These are phyloP conservation scores for Lecanicillium sp. DNA, from an alignment of 2,329 filamentous ascomycete species.

Conservation along the genomic window DNA sequence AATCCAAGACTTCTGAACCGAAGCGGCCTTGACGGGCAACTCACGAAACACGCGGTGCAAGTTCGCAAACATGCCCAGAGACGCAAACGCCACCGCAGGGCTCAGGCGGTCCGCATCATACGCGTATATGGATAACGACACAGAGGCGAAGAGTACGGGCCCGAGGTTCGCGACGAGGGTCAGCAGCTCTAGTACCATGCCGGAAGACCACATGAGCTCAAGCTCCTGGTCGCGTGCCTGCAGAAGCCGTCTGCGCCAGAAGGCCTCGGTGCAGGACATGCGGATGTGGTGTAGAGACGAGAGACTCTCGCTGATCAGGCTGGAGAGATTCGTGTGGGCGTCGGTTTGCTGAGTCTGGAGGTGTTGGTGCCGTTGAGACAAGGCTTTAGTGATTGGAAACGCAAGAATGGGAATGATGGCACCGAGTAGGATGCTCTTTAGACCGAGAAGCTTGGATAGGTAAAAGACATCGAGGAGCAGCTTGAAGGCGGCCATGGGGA, in stretches of 20 bases:
- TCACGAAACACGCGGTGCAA: conserved; percentile 4
- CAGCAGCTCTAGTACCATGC: background rate
- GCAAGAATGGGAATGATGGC: background rate
- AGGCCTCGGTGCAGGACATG: conserved; percentile 9
- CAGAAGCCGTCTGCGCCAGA: background rate
- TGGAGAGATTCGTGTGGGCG: background rate
- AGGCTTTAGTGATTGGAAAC: background rate
- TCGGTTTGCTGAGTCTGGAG: background rate
- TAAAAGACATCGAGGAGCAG: background rate
- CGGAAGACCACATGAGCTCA: background rate
- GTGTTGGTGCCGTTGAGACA: background rate
- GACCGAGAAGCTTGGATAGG: background rate
- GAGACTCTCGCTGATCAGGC: background rate
- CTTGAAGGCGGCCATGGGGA: background rate
- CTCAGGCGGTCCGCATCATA: conserved; percentile 2
- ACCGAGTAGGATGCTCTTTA: background rate
- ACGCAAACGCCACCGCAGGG: conserved; percentile 11
- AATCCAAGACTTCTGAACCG: conserved; percentile 7
- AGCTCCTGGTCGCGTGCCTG: background rate
- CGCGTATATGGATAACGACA: conserved; percentile 11
- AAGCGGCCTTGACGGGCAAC: conserved; percentile 4
- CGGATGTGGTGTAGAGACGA: conserved; percentile 11
- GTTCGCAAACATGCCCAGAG: conserved; percentile 11
- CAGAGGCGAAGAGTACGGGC: conserved; percentile 9
- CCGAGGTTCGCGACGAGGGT: conserved; percentile 8